Evolutionary conservation across 2,329 filamentous ascomycete species (phyloP), one percentile per base, ranked within the genome.

Genomic region (Aspergillus spinulosporus): DNA sequence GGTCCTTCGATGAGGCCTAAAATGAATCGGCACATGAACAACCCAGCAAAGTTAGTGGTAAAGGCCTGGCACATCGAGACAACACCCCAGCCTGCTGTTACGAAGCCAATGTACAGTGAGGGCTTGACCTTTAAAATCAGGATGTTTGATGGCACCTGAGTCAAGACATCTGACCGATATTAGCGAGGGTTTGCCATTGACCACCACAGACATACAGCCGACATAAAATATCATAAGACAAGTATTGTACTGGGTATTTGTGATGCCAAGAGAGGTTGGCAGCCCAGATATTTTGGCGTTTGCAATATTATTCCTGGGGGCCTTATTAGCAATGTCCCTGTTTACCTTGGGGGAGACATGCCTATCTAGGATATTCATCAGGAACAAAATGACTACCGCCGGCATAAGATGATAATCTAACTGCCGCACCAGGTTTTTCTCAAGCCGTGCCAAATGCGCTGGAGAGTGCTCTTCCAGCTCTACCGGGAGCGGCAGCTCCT

Each of bases 311-410:
- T 51, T 51, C 39, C 49, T 51, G 9, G 11, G 14, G 6, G 21
- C 21, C n/a, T 15, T 11, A 26, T 51, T 6, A 51, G 49, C 14
- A n/a, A 14, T 21, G 21, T 21, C 21, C 4, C 14, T 34, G 14
- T 0, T n/a, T 5, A 9, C 12, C 4, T 11, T 3, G 11, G 3
- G 4, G n/a, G 5, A 31, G 6, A 51, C 37, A 11, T 15, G 43
- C 49, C 49, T 51, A 34, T 51, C 49, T 28, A 51, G 49, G 3
- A 51, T 51, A n/a, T 51, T 51, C 49, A 51, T 51, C 9, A 51
- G 29, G 49, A 51, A 51, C 6, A 51, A 39, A 14, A 51, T 51
- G 4, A 51, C 49, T 2, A 51, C 49, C 26, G 49, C 49, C 0
- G 49, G 49, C 49, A 51, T 34, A 3, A 51, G 49, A 26, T 51